Base-by-base conservation (phyloP, 2,329 filamentous ascomycete species). In the Fusarium sambucinum region DNA sequence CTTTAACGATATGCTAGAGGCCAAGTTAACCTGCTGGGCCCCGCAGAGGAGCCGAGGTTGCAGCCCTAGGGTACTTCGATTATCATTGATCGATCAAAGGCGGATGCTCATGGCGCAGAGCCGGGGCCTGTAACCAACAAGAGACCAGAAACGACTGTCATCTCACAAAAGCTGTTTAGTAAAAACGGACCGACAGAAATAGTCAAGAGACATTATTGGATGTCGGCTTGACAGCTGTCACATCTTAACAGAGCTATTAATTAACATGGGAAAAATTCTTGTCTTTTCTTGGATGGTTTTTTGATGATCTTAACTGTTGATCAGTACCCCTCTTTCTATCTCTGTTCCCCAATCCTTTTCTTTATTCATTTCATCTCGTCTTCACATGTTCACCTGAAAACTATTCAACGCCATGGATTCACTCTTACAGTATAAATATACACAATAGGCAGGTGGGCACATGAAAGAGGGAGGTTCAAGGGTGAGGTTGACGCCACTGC, bases 81-180 rank as follows among this genome's bases (percentile, higher is more conserved):
- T 64, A 40, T 45, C 27, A 64, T 64, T 64, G 59, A 64, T 29
- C 61, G 61, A 64, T 64, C 60, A 42, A 41, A 65, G 37, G 35
- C 59, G 61, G 61, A 65, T 64, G 38, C 37, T 37, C 41, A n/a
- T 44, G 11, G 35, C 47, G n/a, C 48, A 59, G 58, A 11, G 30
- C 48, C 17, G 54, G 42, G 45, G 38, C 29, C 13, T 23, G 23
- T 44, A 47, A 23, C 61, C 59, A 64, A 64, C 59, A 25, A 44
- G 35, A 30, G 25, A 53, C 46, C 33, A 38, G 53, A 64, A 59
- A 59, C 52, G 8, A 19, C n/a, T n/a, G 35, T 54, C 41, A 47
- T 60, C 51, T 65, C 27, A 41, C 27, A 44, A 50, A 38, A 19
- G 35, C 21, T n/a, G 32, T 33, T 45, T 27, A 50, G 32, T 16